phyloP scores from a whole-genome alignment of 2,329 filamentous ascomycete genomes.

The Elsinoe arachidis region DNA sequence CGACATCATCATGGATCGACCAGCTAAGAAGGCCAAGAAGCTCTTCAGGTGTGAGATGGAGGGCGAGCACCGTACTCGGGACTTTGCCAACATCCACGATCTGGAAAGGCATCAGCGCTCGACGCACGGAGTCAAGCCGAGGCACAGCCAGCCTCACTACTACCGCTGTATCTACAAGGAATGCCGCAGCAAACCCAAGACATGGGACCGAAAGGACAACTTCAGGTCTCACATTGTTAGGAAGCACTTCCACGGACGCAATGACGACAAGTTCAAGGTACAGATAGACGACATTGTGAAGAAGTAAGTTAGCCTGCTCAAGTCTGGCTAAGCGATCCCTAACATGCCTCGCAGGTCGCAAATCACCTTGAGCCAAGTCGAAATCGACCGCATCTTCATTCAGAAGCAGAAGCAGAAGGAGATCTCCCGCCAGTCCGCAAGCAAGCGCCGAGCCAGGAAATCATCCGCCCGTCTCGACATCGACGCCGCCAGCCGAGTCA shows the following conservation, averaged over 20 bases:
- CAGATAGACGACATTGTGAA: conserved; percentile 14
- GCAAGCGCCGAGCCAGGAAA: conserved; percentile 2
- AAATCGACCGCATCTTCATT: not conserved
- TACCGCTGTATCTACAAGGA: conserved; percentile 52
- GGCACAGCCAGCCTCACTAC: conserved; percentile 40
- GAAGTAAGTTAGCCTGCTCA: conserved; percentile 6
- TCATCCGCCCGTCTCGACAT: not conserved
- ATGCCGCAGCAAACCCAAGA: conserved; percentile 56
- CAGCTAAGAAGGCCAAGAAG: conserved; percentile 62
- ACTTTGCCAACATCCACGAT: conserved; percentile 75
- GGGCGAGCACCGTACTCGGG: conserved; percentile 50
- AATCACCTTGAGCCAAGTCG: not conserved
- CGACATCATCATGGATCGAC: conserved; percentile 43
- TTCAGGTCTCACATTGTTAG: conserved; percentile 70
- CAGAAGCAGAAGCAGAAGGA: conserved; percentile 1
- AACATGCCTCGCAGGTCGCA: conserved; percentile 1
- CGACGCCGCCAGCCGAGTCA: conserved; percentile 4
- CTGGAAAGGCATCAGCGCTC: conserved; percentile 69
- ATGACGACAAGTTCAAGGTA: conserved; percentile 10
- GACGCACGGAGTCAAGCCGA: conserved; percentile 50
- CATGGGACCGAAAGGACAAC: conserved; percentile 77
- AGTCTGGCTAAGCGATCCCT: conserved; percentile 3
- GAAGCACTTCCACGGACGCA: conserved; percentile 45
- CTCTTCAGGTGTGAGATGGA: conserved; percentile 52
- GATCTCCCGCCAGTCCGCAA: not conserved